phyloP scores from a whole-genome alignment of 2,329 filamentous ascomycete genomes.

The Aspergillus viridinutans region DNA sequence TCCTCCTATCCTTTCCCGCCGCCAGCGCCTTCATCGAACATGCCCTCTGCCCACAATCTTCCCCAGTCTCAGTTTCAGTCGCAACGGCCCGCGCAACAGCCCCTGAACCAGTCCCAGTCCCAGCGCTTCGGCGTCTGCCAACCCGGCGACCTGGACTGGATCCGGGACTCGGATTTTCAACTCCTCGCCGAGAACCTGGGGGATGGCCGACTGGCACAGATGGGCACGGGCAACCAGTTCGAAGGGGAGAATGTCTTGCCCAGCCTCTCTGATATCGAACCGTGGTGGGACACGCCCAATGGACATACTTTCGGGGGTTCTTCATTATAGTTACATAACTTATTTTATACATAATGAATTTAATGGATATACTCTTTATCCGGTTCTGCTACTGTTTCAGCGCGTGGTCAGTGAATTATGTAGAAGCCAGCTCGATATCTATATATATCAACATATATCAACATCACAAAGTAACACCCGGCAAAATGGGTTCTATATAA shows the following conservation, averaged over 20 bases:
- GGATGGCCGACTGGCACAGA: conserved; percentile 15
- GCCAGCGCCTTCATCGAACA: neutral
- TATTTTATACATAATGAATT: neutral
- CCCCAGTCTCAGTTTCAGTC: conserved; percentile 9
- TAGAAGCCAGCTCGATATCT: no score
- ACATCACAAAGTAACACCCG: no score
- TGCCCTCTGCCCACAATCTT: neutral
- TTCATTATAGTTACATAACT: conserved; percentile 13
- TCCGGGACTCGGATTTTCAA: conserved; percentile 23
- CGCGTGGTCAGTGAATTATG: no score
- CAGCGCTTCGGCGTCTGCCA: conserved; percentile 13
- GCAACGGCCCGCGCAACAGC: conserved; percentile 1
- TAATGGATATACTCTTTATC: neutral
- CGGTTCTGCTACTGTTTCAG: no score
- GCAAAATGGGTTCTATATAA: no score
- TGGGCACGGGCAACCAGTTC: conserved; percentile 9
- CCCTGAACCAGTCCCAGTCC: conserved; percentile 3
- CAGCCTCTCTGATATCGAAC: conserved; percentile 24
- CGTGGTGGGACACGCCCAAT: conserved; percentile 29
- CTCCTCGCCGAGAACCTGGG: conserved; percentile 20
- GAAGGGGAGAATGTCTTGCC: conserved; percentile 13
- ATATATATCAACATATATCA: no score
- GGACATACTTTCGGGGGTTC: conserved; percentile 13
- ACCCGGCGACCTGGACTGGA: conserved; percentile 26
- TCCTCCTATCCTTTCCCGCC: conserved; percentile 1